Evolutionary conservation across 2,329 filamentous ascomycete genomes (phyloP).

Genomic region (Didymella lethalis): DNA sequence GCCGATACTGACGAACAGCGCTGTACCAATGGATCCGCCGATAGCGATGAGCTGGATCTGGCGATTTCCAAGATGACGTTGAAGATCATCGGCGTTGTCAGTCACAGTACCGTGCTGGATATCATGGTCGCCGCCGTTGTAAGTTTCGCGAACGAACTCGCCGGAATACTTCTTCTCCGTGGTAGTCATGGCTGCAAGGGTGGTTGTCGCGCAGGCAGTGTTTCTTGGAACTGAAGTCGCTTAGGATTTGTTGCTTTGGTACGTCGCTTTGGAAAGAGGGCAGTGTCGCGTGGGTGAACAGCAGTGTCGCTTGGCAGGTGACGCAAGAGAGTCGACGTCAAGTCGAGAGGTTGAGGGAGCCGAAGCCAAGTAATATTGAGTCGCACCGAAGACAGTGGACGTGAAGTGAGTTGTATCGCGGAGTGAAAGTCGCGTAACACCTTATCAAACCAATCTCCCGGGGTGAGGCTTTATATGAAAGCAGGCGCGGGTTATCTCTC

Average conservation of each 20-base stretch:
- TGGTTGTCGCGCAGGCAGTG: conserved; percentile 31
- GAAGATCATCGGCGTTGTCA: conserved; percentile 50
- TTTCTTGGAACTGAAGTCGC: conserved; percentile 17
- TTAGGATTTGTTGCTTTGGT: conserved; percentile 6
- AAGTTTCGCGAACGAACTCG: conserved; percentile 40
- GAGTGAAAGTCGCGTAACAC: conserved; percentile 26
- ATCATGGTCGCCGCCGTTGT: conserved; percentile 32
- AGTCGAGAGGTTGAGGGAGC: conserved; percentile 27
- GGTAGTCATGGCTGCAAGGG: conserved; percentile 40
- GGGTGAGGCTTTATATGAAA: conserved; percentile 41
- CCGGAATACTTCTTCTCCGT: conserved; percentile 44
- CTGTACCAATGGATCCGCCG: conserved; percentile 53
- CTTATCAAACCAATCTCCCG: conserved; percentile 20
- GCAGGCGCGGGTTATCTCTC: conserved; percentile 31
- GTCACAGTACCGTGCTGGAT: conserved; percentile 40
- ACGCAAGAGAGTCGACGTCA: conserved; percentile 23
- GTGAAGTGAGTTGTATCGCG: conserved; percentile 21
- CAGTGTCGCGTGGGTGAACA: conserved; percentile 17
- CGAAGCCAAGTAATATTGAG: conserved; percentile 29
- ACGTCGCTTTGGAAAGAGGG: conserved; percentile 19
- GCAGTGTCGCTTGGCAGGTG: conserved; percentile 26
- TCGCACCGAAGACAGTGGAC: conserved; percentile 38
- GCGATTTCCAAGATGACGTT: conserved; percentile 51
- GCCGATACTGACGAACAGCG: conserved; percentile 69
- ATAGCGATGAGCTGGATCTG: conserved; percentile 54